Evolutionary conservation across 2,329 filamentous ascomycete genomes (phyloP).

Genomic region (Fusarium tricinctum): DNA sequence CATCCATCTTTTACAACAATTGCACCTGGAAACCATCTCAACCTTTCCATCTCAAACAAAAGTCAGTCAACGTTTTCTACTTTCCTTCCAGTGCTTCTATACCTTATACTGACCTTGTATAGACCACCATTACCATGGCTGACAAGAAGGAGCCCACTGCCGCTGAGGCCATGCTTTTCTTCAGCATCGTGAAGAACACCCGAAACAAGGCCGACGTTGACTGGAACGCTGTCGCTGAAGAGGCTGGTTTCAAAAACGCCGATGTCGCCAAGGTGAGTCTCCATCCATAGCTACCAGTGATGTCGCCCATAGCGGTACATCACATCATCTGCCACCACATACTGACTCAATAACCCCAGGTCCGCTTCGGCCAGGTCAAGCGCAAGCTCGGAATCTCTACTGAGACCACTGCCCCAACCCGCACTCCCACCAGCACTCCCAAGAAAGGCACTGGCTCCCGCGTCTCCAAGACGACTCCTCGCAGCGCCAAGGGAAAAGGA

Average conservation of each 20-base stretch:
- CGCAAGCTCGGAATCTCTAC: constrained; percentile 59
- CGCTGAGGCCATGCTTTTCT: constrained; percentile 61
- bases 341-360: constrained; percentile 46
- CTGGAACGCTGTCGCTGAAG: constrained; percentile 62
- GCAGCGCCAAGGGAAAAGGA: constrained; percentile 40
- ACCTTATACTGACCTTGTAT: constrained; percentile 9
- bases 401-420: constrained; percentile 38
- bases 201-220: constrained; percentile 61
- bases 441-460: constrained; percentile 49
- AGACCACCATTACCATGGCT: constrained; percentile 48
- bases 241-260: constrained; percentile 61
- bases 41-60: background rate
- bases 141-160: constrained; percentile 57
- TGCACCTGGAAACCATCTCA: background rate
- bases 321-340: background rate
- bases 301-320: background rate
- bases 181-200: constrained; percentile 60
- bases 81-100: background rate
- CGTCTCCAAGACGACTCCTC: constrained; percentile 54
- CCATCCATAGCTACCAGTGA: background rate
- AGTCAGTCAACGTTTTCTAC: background rate
- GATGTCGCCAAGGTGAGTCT: constrained; percentile 60
- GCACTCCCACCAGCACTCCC: constrained; percentile 21
- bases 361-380: constrained; percentile 66
- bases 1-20: background rate